Conservation (phyloP, 2,329 filamentous ascomycete species). For the Beauveria scarabaeidicola region DNA sequence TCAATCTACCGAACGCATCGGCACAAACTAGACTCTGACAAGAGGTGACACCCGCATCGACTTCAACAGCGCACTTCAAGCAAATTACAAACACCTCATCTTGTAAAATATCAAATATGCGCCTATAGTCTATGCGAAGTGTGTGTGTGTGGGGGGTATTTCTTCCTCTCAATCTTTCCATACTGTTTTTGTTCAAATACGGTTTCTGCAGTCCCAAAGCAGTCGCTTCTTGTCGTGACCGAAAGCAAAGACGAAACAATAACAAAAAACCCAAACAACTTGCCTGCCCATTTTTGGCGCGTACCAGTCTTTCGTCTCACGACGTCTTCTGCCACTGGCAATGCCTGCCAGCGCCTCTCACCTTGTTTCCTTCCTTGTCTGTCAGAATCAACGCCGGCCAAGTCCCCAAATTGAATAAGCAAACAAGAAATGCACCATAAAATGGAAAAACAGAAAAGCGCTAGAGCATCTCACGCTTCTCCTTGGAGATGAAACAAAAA, state of each 20-base stretch:
- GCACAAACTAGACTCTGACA: too few species aligned
- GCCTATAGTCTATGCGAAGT: too few species aligned
- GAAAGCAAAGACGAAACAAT: background rate
- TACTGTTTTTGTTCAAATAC: too few species aligned
- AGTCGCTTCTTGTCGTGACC: too few species aligned
- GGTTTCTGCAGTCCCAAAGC: too few species aligned
- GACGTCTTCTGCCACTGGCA: background rate
- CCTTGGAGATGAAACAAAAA: background rate
- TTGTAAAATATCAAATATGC: too few species aligned
- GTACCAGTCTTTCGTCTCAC: background rate
- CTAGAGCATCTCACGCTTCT: background rate
- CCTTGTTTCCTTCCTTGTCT: background rate
- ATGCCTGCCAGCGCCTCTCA: background rate
- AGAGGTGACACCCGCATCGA: too few species aligned
- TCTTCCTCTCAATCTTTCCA: too few species aligned
- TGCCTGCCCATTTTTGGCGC: background rate
- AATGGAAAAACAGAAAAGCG: background rate
- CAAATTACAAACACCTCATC: too few species aligned
- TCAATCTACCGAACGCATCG: too few species aligned
- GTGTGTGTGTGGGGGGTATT: too few species aligned
- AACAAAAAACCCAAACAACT: background rate
- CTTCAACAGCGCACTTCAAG: too few species aligned
- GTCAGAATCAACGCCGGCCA: background rate
- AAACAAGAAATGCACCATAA: slow-evolving; percentile 6
- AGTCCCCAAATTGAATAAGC: slow-evolving; percentile 2